Conservation (phyloP, 2,329 filamentous ascomycete genomes). For the Purpureocillium lavendulum region DNA sequence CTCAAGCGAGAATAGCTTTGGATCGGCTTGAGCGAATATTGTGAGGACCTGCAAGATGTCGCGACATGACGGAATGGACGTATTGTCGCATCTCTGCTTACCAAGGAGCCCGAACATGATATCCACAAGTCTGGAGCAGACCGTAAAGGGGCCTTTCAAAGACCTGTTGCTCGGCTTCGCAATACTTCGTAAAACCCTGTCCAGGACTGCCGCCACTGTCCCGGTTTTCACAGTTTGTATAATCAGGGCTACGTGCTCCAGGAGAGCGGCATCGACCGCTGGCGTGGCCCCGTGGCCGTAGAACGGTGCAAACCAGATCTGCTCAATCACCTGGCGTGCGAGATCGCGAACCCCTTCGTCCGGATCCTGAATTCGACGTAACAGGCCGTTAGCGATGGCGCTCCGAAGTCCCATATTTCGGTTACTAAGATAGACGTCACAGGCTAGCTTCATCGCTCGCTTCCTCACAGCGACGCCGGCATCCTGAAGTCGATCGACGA, state of each 20-base stretch:
- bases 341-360: conserved; percentile 79
- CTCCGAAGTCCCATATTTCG: conserved; percentile 61
- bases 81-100: conserved; percentile 57
- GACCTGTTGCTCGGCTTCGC: conserved; percentile 63
- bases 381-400: conserved; percentile 69
- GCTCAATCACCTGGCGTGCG: conserved; percentile 85
- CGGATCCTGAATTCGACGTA: conserved; percentile 72
- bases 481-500: conserved; percentile 73
- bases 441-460: conserved; percentile 83
- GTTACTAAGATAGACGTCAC: conserved; percentile 85
- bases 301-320: conserved; percentile 86
- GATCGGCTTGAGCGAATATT: too few relatives aligned
- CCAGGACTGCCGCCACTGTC: conserved; percentile 53
- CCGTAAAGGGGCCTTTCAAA: conserved; percentile 58
- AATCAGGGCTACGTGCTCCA: conserved; percentile 78
- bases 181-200: conserved; percentile 61
- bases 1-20: too few relatives aligned
- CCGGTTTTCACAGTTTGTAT: conserved; percentile 71
- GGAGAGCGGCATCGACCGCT: conserved; percentile 66
- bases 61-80: too few relatives aligned
- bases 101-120: conserved; percentile 87
- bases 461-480: conserved; percentile 78
- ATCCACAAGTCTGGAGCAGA: conserved; percentile 76
- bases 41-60: too few relatives aligned
- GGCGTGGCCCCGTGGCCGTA: conserved; percentile 61